A percentile compares a stretch with the other conserved stretches of the same genome.
phyloP scores from a whole-genome alignment of 1,284 basidiomycete genomes.

The Cryptococcus sp. region DNA sequence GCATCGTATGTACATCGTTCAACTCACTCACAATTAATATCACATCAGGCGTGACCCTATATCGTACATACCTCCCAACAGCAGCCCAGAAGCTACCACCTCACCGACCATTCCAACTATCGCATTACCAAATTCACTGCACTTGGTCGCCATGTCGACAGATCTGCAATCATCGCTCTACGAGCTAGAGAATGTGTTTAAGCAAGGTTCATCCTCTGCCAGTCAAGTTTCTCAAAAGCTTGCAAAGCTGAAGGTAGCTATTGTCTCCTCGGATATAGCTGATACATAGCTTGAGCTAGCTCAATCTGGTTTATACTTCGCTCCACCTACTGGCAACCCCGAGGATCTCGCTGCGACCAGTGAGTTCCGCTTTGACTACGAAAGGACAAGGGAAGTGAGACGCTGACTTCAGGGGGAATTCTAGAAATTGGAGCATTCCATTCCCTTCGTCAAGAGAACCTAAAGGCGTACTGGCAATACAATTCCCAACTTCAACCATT shows the following conservation, averaged over 20 bases:
- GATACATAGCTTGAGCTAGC: constrained; percentile 44
- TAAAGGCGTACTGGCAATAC: constrained; percentile 91
- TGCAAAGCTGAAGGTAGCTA: constrained; percentile 39
- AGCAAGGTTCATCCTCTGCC: constrained; percentile 21
- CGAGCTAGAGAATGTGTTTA: constrained; percentile 35
- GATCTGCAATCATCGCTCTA: constrained; percentile 38
- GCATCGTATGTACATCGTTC: too few species aligned
- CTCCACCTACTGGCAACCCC: constrained; percentile 36
- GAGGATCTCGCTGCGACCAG: constrained; percentile 45
- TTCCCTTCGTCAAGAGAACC: constrained; percentile 80
- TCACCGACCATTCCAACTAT: constrained; percentile 6
- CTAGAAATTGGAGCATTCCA: constrained; percentile 93
- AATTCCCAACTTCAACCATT: constrained; percentile 88
- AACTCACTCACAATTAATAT: too few species aligned
- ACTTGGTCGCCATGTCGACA: constrained; percentile 31
- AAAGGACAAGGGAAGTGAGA: background rate
- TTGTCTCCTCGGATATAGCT: background rate
- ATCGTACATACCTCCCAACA: too few species aligned
- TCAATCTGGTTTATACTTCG: constrained; percentile 46
- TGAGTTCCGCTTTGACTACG: constrained; percentile 1
- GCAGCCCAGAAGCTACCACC: too few species aligned
- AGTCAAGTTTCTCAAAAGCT: constrained; percentile 30
- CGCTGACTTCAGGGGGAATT: constrained; percentile 65
- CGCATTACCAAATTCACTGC: constrained; percentile 9
- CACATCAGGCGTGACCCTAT: too few species aligned